Evolutionary conservation across 2,329 filamentous ascomycete species (phyloP).

Genomic region (Cladorrhinum sp.): DNA sequence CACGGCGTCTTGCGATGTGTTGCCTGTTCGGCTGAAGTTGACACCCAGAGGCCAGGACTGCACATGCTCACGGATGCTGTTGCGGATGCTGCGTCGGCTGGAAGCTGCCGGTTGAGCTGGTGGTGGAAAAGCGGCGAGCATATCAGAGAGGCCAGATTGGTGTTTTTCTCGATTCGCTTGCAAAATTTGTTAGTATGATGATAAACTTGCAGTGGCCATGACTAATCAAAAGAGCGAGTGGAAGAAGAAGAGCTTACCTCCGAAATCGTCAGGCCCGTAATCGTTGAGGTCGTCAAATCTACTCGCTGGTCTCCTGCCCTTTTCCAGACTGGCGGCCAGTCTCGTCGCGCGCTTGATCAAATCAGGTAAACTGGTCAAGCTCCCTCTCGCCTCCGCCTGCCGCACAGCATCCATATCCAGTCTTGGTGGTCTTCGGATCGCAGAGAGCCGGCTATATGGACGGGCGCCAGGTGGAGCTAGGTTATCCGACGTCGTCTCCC

Average conservation of each 20-base stretch:
- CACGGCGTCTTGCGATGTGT: conserved; percentile 21
- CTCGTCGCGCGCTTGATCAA: conserved; percentile 84
- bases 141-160: conserved; percentile 57
- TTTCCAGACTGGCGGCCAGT: conserved; percentile 83
- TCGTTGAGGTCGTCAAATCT: conserved; percentile 53
- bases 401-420: conserved; percentile 80
- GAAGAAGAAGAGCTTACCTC: conserved; percentile 37
- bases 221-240: not conserved
- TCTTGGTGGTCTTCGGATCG: conserved; percentile 63
- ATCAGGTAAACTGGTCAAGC: conserved; percentile 87
- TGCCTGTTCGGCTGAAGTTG: conserved; percentile 27
- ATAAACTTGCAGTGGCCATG: too few species aligned
- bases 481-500: conserved; percentile 19
- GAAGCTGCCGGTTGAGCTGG: conserved; percentile 49
- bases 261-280: conserved; percentile 38
- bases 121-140: conserved; percentile 63
- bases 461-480: conserved; percentile 27
- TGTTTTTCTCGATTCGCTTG: conserved; percentile 40
- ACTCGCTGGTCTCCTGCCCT: conserved; percentile 65
- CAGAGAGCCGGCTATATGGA: conserved; percentile 49
- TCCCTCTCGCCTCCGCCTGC: conserved; percentile 78
- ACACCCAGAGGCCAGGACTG: conserved; percentile 50
- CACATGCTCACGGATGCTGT: conserved; percentile 47
- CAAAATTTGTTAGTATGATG: not conserved
- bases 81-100: conserved; percentile 39